Evolutionary conservation across 2,329 filamentous ascomycete species (phyloP).

Genomic region (Chrysoporthe cubensis): DNA sequence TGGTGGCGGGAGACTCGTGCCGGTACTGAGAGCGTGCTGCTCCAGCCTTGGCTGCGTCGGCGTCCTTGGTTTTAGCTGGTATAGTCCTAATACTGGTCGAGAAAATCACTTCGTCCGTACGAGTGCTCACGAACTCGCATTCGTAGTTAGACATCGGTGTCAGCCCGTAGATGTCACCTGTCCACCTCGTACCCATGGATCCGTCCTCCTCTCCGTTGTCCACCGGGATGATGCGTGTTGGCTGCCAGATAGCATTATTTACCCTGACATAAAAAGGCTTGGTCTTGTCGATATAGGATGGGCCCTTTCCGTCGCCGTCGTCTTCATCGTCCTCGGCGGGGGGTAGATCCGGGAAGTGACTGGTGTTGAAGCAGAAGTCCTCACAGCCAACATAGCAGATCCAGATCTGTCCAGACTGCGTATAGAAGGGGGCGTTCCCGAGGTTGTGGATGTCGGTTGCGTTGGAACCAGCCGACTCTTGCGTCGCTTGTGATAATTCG

Average conservation of each 20-base stretch:
- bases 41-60: conserved; percentile 43
- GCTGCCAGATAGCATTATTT: conserved; percentile 80
- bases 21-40: conserved; percentile 63
- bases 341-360: conserved; percentile 52
- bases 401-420: conserved; percentile 75
- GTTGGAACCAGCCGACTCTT: conserved; percentile 74
- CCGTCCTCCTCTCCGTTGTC: conserved; percentile 42
- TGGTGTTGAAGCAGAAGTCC: conserved; percentile 77
- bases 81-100: conserved; percentile 72
- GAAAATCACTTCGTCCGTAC: conserved; percentile 68
- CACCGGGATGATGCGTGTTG: conserved; percentile 68
- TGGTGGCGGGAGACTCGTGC: conserved; percentile 77
- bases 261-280: conserved; percentile 81
- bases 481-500: conserved; percentile 76
- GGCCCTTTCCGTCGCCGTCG: conserved; percentile 41
- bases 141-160: conserved; percentile 77
- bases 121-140: conserved; percentile 75
- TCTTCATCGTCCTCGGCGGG: conserved; percentile 37
- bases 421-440: conserved; percentile 74
- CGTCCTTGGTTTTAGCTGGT: conserved; percentile 50
- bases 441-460: conserved; percentile 78
- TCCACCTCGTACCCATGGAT: conserved; percentile 61
- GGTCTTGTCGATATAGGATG: conserved; percentile 62
- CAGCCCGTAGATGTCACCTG: conserved; percentile 70
- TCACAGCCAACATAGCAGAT: conserved; percentile 79